Evolutionary conservation across 108 stramenopile species (phyloP), one percentile per base, ranked within the genome.

Genomic region (Discostella stelligeroides): DNA sequence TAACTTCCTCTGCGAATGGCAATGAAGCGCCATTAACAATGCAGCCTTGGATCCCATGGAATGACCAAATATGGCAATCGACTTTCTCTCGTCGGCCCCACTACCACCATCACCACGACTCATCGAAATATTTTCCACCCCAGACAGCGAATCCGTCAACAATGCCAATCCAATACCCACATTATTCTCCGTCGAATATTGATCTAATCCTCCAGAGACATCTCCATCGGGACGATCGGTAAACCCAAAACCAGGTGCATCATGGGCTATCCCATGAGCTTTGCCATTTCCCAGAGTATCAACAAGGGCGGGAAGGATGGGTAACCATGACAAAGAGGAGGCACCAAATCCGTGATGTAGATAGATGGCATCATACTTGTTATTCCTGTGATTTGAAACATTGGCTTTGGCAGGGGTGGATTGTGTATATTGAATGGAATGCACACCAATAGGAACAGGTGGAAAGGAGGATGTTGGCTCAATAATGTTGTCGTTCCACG

Each of bases 291-390:
- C 63, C 27, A 88, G 30, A 27, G 72, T 73, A 46, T 82, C 53
- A 9, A 74, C 81, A 43, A 91, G 70, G 4, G 82, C 49, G 11
- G 85, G 81, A 20, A 90, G 62, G 8, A 79, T 82, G 18, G 88
- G 87, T 20, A 88, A 71, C 90, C 88, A 89, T 10, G 88, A 92
- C 24, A 94, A 74, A 8, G 90, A 91, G 13, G 85, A 88, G 27
- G 92, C 92, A 4, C 92, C 92, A 66, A 94, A 94, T 14, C 92
- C 92, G 60, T 94, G 92, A 56, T 94, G 87, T 30, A 87, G 60
- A 60, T 88, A 84, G 7, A 94, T 40, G 15, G 78, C 85, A 39
- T 81, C 73, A 37, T 77, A 80, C 11, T 66, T 40, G 67, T 38
- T n/a, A n/a, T n/a, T n/a, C n/a, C 24, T 40, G 64, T 51, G 40